Conservation (phyloP, 139 green algal genomes). For the Gonium pectorale region DNA sequence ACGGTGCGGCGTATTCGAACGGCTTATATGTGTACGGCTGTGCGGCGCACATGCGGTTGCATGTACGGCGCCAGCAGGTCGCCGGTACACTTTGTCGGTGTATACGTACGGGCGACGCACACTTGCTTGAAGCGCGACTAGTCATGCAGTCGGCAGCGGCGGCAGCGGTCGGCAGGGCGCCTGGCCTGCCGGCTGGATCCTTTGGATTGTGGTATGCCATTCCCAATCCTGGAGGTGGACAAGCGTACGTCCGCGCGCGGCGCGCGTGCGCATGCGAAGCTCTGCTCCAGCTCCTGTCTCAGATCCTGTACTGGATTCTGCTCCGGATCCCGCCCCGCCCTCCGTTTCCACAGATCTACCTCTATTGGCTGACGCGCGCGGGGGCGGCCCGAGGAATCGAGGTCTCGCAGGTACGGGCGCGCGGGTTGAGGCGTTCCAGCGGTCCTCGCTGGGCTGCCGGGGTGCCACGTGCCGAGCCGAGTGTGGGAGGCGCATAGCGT, state of each 20-base stretch:
- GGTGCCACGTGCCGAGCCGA: background rate
- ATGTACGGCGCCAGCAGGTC: background rate
- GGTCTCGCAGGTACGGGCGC: background rate
- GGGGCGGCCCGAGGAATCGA: background rate
- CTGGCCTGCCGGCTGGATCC: too few relatives aligned
- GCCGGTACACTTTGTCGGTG: too few relatives aligned
- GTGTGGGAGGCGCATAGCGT: too few relatives aligned
- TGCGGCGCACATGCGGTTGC: background rate
- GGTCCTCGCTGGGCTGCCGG: background rate
- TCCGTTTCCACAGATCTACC: background rate
- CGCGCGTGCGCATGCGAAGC: too few relatives aligned
- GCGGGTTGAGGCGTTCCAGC: background rate
- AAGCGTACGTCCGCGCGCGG: too few relatives aligned
- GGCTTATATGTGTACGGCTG: background rate
- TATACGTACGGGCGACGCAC: too few relatives aligned
- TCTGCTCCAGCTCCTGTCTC: too few relatives aligned
- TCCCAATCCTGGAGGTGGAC: too few relatives aligned
- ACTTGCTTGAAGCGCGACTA: background rate
- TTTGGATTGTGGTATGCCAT: too few relatives aligned
- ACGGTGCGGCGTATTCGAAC: background rate
- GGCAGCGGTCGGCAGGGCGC: background rate
- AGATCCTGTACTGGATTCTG: too few relatives aligned
- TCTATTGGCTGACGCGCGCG: background rate
- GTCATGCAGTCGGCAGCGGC: background rate
- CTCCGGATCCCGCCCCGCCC: too few relatives aligned